Evolutionary conservation across 164 flowering plant genomes (phyloP).

Genomic region (Berberis thunbergii): DNA sequence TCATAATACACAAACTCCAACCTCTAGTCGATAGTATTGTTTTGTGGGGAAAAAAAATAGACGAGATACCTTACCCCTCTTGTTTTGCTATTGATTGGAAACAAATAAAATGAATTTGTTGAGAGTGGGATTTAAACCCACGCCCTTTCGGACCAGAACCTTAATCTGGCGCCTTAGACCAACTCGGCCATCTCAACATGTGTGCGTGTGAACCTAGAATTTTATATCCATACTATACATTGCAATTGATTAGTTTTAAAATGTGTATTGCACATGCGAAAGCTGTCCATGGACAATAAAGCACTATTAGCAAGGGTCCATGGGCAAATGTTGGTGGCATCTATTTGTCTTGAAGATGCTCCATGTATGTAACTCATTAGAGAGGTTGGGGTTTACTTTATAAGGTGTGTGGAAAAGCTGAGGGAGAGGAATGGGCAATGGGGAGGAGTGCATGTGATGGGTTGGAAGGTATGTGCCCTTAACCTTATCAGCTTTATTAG

Average conservation of each 20-base stretch:
- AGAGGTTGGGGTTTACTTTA: not conserved
- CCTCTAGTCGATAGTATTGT: too few relatives aligned
- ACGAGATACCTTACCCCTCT: too few relatives aligned
- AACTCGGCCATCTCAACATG: slow-evolving; percentile 83
- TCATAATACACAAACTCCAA: too few relatives aligned
- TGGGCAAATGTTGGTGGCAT: slow-evolving; percentile 11
- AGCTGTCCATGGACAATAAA: not conserved
- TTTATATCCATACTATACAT: not conserved
- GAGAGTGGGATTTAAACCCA: slow-evolving; percentile 98
- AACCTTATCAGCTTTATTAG: not conserved
- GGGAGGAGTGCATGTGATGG: slow-evolving; percentile 22
- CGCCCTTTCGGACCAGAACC: slow-evolving; percentile 99
- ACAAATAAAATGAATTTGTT: slow-evolving; percentile 21
- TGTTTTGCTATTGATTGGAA: too few relatives aligned
- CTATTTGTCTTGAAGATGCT: slow-evolving; percentile 11
- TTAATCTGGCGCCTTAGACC: slow-evolving; percentile 99
- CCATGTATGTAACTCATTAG: slow-evolving; percentile 6
- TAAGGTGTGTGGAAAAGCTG: slow-evolving; percentile 5
- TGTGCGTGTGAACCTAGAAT: not conserved
- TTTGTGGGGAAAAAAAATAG: too few relatives aligned
- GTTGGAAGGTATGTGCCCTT: slow-evolving; percentile 10
- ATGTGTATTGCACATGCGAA: not conserved
- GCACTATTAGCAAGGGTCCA: not conserved
- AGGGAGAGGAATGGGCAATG: slow-evolving; percentile 4
- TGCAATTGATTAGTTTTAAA: not conserved